These are phyloP conservation scores for Termitomyces sp. DNA, from an alignment of 768 basidiomycete species.

Conservation along the genomic window DNA sequence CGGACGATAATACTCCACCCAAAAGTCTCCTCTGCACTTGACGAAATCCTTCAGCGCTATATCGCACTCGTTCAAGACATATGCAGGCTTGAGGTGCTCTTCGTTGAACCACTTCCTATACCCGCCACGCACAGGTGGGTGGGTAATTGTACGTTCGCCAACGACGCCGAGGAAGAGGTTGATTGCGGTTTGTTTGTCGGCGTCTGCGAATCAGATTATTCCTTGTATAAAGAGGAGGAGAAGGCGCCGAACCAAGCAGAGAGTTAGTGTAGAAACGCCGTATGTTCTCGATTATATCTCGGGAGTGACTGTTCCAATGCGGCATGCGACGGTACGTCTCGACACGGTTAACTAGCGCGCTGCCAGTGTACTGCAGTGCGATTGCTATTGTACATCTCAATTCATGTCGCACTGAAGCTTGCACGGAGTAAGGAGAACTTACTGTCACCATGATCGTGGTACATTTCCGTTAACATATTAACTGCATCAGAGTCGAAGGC, in stretches of 20 bases:
- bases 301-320: constrained; percentile 95
- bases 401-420: neutral
- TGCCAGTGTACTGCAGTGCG: constrained; percentile 95
- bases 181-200: constrained; percentile 95
- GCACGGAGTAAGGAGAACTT: constrained; percentile 20
- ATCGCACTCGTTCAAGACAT: constrained; percentile 60
- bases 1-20: constrained; percentile 88
- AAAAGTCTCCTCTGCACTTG: constrained; percentile 62
- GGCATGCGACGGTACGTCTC: constrained; percentile 95
- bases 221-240: neutral
- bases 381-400: constrained; percentile 41
- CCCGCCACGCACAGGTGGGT: constrained; percentile 52
- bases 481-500: constrained; percentile 92
- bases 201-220: constrained; percentile 46
- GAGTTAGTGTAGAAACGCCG: constrained; percentile 94
- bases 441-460: constrained; percentile 97
- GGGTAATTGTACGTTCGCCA: constrained; percentile 43
- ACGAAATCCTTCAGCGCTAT: constrained; percentile 56
- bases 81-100: constrained; percentile 64
- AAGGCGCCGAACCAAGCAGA: constrained; percentile 56
- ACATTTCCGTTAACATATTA: constrained; percentile 98
- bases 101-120: constrained; percentile 85
- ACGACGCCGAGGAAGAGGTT: constrained; percentile 91
- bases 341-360: constrained; percentile 91
- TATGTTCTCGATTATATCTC: constrained; percentile 95